These are phyloP conservation scores for Monilinia vaccinii-corymbosi DNA, from an alignment of 2,329 filamentous ascomycete genomes.

Conservation along the genomic window DNA sequence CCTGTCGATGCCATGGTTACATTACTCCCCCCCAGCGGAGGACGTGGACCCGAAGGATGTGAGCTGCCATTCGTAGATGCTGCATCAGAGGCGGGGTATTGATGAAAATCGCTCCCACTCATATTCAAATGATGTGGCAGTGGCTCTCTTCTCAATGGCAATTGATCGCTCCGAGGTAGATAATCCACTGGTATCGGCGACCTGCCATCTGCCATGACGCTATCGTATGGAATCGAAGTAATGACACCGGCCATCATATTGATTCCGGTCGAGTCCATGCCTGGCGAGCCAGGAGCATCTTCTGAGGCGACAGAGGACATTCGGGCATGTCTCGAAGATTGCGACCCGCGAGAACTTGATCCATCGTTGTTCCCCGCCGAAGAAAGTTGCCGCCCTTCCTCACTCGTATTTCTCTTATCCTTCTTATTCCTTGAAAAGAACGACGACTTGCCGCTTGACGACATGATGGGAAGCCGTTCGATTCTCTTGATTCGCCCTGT, in stretches of 20 bases:
- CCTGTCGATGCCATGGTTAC: slow-evolving; percentile 65
- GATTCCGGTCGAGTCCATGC: slow-evolving; percentile 49
- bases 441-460: slow-evolving; percentile 34
- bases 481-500: slow-evolving; percentile 13
- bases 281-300: slow-evolving; percentile 56
- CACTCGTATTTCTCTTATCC: slow-evolving; percentile 53
- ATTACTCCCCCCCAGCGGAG: slow-evolving; percentile 48
- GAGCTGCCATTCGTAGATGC: slow-evolving; percentile 41
- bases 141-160: slow-evolving; percentile 57
- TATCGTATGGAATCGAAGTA: slow-evolving; percentile 81
- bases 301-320: slow-evolving; percentile 64
- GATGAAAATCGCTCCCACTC: slow-evolving; percentile 70
- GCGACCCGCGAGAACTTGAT: slow-evolving; percentile 52
- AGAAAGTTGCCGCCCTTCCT: slow-evolving; percentile 44
- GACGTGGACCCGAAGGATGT: slow-evolving; percentile 52
- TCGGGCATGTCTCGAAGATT: slow-evolving; percentile 66
- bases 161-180: slow-evolving; percentile 57
- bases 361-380: slow-evolving; percentile 45
- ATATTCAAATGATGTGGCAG: slow-evolving; percentile 79
- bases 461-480: slow-evolving; percentile 11
- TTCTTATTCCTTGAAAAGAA: slow-evolving; percentile 89
- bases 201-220: slow-evolving; percentile 52
- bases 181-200: slow-evolving; percentile 67
- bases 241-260: slow-evolving; percentile 75
- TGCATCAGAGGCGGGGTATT: slow-evolving; percentile 69